Conservation (phyloP, 148 eudicot species). For the Silene conica region DNA sequence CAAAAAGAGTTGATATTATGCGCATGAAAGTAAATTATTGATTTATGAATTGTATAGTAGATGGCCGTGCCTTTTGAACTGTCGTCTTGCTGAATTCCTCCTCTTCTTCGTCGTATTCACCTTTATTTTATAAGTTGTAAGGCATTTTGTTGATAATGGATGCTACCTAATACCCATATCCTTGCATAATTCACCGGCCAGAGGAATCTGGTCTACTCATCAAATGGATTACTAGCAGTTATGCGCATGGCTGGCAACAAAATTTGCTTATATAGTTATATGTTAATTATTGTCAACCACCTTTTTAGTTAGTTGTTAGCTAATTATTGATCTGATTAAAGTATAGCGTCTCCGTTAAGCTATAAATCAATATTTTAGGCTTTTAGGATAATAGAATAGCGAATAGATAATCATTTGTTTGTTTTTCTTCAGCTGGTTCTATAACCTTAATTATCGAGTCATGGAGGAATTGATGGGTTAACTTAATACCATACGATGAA, state of each 20-base stretch:
- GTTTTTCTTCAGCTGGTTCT: neutral
- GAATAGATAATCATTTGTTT: neutral
- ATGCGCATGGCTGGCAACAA: neutral
- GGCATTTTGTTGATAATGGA: constrained; percentile 7
- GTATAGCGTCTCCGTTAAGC: neutral
- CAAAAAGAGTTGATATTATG: neutral
- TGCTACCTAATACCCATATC: constrained; percentile 9
- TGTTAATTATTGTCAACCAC: neutral
- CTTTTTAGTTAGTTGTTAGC: neutral
- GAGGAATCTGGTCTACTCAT: constrained; percentile 8
- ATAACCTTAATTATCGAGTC: neutral
- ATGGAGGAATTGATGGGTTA: neutral
- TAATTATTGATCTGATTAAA: neutral
- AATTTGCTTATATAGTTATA: neutral
- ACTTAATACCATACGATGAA: neutral
- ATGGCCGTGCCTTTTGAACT: neutral
- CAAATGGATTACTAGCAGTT: neutral
- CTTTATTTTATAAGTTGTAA: neutral
- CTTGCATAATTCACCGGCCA: constrained; percentile 10
- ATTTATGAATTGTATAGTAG: neutral
- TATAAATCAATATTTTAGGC: neutral
- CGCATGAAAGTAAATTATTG: neutral
- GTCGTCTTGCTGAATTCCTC: neutral
- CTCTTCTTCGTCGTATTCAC: neutral
- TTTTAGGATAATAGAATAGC: constrained; percentile 3